Base-by-base conservation (phyloP, 78 protist species). In the Anaeramoeba flamelloides region DNA sequence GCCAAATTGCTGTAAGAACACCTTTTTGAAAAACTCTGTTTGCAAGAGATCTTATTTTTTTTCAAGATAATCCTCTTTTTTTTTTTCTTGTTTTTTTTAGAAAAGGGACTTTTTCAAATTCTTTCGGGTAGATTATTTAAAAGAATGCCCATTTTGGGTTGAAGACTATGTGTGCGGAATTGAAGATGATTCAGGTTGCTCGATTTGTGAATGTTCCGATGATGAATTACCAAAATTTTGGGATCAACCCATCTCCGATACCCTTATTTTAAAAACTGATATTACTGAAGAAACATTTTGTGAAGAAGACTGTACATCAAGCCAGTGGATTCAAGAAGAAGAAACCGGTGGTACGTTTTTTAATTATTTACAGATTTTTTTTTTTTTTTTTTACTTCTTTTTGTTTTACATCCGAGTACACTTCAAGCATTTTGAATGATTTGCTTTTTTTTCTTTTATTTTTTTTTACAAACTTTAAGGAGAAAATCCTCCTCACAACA, bases 141-240 rank as follows among this genome's bases (percentile, higher is more conserved):
- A 17, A 53, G 69, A 53, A 53, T 53, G 69, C 17, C 69, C 69
- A 53, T 53, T 53, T 53, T 53, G 69, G 69, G 69, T 53, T 53
- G 34, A 53, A 53, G 17, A 53, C 17, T 53, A 53, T 53, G 69
- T 53, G 8, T 53, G 69, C 17, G 17, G 69, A 26, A 53, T 53
- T 53, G 69, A 53, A 53, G 34, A 26, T 53, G 69, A 17, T 26
- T 8, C 34, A 53, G 69, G 69, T 26, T 53, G 69, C 17, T 8
- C 8, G 17, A 53, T 53, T 53, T 53, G 69, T 53, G 69, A 26
- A 26, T 53, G 69, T 53, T 8, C 8, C 17, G 69, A 53, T 53
- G 17, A 17, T 53, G 69, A 53, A 17, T 26, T 53, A 53, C 69
- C 69, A 26, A 26, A 26, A 53, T 17, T 17, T 26, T 53, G 69